These are phyloP conservation scores for Kwoniella sp. DNA, from an alignment of 768 basidiomycete species.

Conservation along the genomic window DNA sequence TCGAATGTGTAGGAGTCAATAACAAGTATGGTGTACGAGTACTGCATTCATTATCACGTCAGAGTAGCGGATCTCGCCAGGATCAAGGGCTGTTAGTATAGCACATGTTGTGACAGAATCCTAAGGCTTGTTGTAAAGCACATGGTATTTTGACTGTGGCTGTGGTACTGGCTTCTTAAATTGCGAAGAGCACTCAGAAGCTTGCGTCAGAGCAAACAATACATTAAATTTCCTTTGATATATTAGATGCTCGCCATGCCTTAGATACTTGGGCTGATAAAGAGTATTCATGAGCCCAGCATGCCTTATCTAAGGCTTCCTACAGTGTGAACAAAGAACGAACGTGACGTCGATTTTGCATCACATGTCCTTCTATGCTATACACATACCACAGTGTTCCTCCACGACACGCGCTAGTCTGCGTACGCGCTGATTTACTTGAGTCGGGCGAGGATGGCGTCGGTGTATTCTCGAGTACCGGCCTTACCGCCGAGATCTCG, in stretches of 20 bases:
- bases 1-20: too few species aligned
- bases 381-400: not conserved
- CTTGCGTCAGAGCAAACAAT: not conserved
- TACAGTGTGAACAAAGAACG: not conserved
- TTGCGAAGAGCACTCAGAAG: too few species aligned
- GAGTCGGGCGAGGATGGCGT: conserved; percentile 80
- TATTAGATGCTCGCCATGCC: not conserved
- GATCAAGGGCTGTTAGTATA: too few species aligned
- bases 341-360: not conserved
- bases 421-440: conserved; percentile 20
- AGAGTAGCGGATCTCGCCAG: too few species aligned
- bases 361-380: not conserved
- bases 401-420: not conserved
- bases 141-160: too few species aligned
- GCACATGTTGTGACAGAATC: too few species aligned
- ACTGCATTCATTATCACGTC: too few species aligned
- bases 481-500: conserved; percentile 94
- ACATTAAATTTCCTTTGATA: not conserved
- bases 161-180: too few species aligned
- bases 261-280: too few species aligned
- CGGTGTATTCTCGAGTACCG: conserved; percentile 83
- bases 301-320: not conserved
- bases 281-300: not conserved
- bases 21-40: too few species aligned
- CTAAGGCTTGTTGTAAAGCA: too few species aligned